These are phyloP conservation scores for Boletus tylopilopsis DNA, from an alignment of 768 basidiomycete genomes.

Conservation along the genomic window DNA sequence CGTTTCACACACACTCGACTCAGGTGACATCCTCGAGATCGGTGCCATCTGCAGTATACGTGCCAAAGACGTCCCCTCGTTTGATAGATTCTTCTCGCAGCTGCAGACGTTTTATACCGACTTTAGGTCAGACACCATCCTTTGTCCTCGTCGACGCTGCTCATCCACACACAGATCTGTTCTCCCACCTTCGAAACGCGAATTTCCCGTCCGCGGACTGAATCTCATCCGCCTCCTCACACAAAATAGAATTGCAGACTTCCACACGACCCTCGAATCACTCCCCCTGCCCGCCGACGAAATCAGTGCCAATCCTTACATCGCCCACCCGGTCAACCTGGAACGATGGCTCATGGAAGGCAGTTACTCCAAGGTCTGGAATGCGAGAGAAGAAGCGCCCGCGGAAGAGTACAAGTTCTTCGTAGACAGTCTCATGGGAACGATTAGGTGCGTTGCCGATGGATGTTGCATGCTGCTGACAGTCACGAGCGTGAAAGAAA, in stretches of 20 bases:
- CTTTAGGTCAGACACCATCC: constrained; percentile 54
- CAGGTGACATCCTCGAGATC: constrained; percentile 94
- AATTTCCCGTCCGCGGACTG: constrained; percentile 86
- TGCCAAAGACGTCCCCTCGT: constrained; percentile 82
- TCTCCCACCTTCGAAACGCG: constrained; percentile 81
- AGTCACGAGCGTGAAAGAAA: constrained; percentile 48
- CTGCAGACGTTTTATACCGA: constrained; percentile 88
- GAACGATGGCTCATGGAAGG: constrained; percentile 99
- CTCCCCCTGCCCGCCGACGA: constrained; percentile 68
- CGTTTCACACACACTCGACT: neutral
- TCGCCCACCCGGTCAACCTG: constrained; percentile 84
- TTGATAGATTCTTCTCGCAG: constrained; percentile 93
- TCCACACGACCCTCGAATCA: constrained; percentile 94
- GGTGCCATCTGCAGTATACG: constrained; percentile 94
- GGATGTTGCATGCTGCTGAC: neutral
- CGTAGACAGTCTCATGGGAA: constrained; percentile 89
- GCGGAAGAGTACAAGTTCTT: constrained; percentile 95
- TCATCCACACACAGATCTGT: constrained; percentile 42
- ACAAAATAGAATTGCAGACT: constrained; percentile 94
- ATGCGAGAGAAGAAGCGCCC: constrained; percentile 88
- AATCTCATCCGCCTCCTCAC: constrained; percentile 94
- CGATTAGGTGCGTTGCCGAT: constrained; percentile 64
- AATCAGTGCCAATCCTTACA: constrained; percentile 64
- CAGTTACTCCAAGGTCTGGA: constrained; percentile 96
- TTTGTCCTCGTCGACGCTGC: neutral